Conservation (phyloP, 73 alveolate species). For the Tetrahymena malaccensis region DNA sequence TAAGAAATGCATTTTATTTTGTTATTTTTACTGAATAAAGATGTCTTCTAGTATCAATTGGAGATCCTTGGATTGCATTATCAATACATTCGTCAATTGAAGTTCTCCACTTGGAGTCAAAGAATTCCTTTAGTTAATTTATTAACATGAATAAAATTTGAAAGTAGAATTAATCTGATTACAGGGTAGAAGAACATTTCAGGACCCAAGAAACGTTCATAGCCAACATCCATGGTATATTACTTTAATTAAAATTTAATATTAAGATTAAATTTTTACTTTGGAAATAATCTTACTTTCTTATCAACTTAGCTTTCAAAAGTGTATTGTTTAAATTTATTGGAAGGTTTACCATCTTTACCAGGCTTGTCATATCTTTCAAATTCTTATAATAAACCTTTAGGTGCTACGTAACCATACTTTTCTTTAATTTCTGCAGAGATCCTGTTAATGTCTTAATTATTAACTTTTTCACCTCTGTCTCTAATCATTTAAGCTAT, state of each 20-base stretch:
- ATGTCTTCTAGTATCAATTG: conserved; percentile 90
- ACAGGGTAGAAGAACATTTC: conserved; percentile 87
- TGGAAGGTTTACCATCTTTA: conserved; percentile 48
- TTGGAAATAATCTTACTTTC: neutral
- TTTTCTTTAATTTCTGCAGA: conserved; percentile 83
- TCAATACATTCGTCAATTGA: conserved; percentile 83
- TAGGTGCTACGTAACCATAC: conserved; percentile 77
- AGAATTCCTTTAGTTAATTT: conserved; percentile 24
- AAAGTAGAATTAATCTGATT: neutral
- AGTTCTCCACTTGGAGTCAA: conserved; percentile 78
- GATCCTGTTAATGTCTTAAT: conserved; percentile 81
- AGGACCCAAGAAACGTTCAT: conserved; percentile 86
- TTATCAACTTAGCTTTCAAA: conserved; percentile 56
- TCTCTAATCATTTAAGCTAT: conserved; percentile 64
- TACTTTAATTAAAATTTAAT: conserved; percentile 17
- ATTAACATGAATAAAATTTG: neutral
- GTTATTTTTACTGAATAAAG: conserved; percentile 43
- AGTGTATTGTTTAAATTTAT: conserved; percentile 57
- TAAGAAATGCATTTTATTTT: neutral
- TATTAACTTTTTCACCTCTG: conserved; percentile 80
- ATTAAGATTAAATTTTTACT: neutral
- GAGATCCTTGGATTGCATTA: conserved; percentile 79
- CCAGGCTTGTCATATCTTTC: conserved; percentile 61
- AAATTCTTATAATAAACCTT: conserved; percentile 68
- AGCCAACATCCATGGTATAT: conserved; percentile 66